Evolutionary conservation across 257 asterid genomes (phyloP), one percentile per base, ranked within the genome.

Genomic region (Solanum ossicruentum): DNA sequence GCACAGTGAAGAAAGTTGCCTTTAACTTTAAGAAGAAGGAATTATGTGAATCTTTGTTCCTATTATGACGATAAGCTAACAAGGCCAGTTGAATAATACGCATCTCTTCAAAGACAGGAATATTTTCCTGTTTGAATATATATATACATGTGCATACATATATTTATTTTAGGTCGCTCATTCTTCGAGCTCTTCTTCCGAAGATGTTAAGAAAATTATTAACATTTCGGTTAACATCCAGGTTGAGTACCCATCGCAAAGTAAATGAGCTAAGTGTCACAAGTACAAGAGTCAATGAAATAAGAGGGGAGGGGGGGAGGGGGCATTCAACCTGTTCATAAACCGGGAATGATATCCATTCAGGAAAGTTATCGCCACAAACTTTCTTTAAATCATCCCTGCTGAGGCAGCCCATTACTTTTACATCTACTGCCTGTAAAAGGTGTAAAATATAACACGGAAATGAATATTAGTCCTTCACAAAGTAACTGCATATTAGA

Each of bases 291-390:
- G 3, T 26, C 21, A 23, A 23, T 26, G 26, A 58, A 49, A 77
- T 28, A 2, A 77, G 26, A 26, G 47, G 81, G 9, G 7, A 3
- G 26, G 63, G 60, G 5, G 7, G 7, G 26, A 26, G 51, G 63
- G 51, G 21, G 18, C 12, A 60, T 32, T 83, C 67, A 83, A 97
- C 99, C 97, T 97, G 99, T 89, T 97, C 98, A 82, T 71, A 97
- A 71, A 90, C 97, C 21, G 99, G 99, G 88, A 97, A 97, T 5
- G 99, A 95, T 83, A 97, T 97, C 99, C 99, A 97, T 80, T 94
- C 98, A 2, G 99, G 99, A 87, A 92, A 92, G 83, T 93, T 95
- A 57, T 94, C 99, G 73, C 99, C 99, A 73, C 99, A 97, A 28
- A 95, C 92, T 90, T 94, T 95, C 86, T 92, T 95, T 90, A 97